Conservation (phyloP, 805 yeast genomes). For the Metschnikowia santaceciliae region DNA sequence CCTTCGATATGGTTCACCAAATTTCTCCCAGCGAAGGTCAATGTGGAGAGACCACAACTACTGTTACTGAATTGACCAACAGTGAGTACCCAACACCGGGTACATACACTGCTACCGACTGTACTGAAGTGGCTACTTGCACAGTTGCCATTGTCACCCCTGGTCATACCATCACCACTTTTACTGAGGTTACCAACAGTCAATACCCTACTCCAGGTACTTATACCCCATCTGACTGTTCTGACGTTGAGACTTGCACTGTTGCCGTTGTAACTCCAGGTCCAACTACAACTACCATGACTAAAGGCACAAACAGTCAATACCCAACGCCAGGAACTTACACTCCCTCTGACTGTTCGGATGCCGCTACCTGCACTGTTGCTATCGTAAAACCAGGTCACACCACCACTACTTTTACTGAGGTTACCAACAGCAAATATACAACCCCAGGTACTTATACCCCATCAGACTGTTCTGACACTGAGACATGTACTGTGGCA, state of each 20-base stretch:
- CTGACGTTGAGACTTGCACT: neutral
- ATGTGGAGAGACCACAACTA: neutral
- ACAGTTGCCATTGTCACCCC: neutral
- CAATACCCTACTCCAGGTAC: neutral
- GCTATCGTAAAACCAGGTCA: too few relatives aligned
- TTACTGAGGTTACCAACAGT: neutral
- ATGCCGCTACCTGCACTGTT: too few relatives aligned
- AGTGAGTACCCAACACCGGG: neutral
- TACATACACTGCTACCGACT: neutral
- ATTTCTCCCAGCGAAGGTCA: neutral
- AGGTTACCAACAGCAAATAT: neutral
- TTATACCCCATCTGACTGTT: neutral
- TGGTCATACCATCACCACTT: neutral
- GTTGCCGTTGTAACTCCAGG: neutral
- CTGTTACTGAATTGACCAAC: neutral
- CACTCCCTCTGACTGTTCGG: too few relatives aligned
- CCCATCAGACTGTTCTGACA: neutral
- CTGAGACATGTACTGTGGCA: too few relatives aligned
- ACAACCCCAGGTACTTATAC: neutral
- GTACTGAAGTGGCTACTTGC: neutral
- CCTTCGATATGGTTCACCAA: neutral
- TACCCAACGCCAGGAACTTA: too few relatives aligned
- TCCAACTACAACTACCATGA: too few relatives aligned
- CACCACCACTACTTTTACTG: neutral
- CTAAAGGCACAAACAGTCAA: too few relatives aligned